These are phyloP conservation scores for Didymella pinodella DNA, from an alignment of 2,329 filamentous ascomycete genomes.

Conservation along the genomic window DNA sequence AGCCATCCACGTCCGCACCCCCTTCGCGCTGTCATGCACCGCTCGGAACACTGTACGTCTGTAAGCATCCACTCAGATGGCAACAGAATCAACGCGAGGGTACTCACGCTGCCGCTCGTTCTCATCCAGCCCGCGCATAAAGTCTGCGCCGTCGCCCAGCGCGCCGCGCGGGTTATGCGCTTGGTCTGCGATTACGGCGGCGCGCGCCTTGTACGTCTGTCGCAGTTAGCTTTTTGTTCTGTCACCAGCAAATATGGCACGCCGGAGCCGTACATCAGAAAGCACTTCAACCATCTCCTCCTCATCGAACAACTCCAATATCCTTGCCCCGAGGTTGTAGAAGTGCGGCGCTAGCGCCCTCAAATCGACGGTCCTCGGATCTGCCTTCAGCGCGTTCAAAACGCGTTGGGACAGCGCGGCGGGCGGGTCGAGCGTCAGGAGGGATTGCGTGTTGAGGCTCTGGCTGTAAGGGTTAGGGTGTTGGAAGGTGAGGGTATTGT, in stretches of 20 bases:
- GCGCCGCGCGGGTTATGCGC: constrained; percentile 83
- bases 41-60: constrained; percentile 54
- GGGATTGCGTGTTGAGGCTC: constrained; percentile 47
- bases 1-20: constrained; percentile 56
- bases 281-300: constrained; percentile 74
- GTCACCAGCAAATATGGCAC: neutral
- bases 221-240: constrained; percentile 2
- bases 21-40: constrained; percentile 58
- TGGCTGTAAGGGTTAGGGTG: constrained; percentile 24
- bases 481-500: constrained; percentile 3
- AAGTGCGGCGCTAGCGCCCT: constrained; percentile 86
- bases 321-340: constrained; percentile 82
- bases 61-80: neutral
- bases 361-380: constrained; percentile 84
- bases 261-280: constrained; percentile 49
- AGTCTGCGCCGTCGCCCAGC: constrained; percentile 73
- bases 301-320: constrained; percentile 91
- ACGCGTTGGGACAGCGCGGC: constrained; percentile 78
- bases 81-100: neutral
- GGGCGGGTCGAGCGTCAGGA: constrained; percentile 80
- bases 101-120: constrained; percentile 74
- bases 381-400: constrained; percentile 87
- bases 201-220: constrained; percentile 80
- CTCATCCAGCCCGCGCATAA: constrained; percentile 87
- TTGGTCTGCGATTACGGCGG: constrained; percentile 84